Base-by-base conservation (phyloP, 768 basidiomycete species). In the Auricularia heimuer region DNA sequence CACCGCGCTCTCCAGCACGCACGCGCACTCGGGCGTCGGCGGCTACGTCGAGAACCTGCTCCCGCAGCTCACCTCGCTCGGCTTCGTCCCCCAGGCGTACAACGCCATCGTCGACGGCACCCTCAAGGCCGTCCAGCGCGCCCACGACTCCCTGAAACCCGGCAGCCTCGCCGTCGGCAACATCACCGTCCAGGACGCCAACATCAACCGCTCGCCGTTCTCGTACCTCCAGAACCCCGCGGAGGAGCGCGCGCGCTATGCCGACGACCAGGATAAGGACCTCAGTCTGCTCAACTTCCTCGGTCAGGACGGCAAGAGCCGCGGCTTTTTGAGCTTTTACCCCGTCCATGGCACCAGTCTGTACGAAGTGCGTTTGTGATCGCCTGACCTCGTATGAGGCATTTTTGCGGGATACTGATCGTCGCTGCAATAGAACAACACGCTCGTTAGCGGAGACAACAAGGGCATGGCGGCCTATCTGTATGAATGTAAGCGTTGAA, bases 401-500 rank as follows among this genome's bases (percentile, higher is more conserved):
- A 24, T 12, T 33, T 34, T 21, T 37, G 39, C 35, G 54, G 35
- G 10, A 7, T 45, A 1, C 3, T 65, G 58, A 7, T 42, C 18
- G 34, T n/a, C 39, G 54, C 4, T 21, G 34, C 67, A 90, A 29
- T 2, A 29, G 88, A 92, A 92, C 71, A 92, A 90, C 67, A 90
- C 89, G 0, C 77, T 91, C n/a, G 82, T 92, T 36, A 90, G 88
- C 73, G 75, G 81, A 3, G 90, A 92, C 74, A 92, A 92, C 77
- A 92, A 92, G 73, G 90, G 90, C 47, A 90, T 92, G 88, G 89
- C 90, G 3, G 89, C 89, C 7, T 87, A 83, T 73, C 72, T 91
- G 18, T 92, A 89, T 66, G 90, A 92, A 79, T 76, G 29, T 62
- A 51, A 60, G n/a, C 45, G 54, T 62, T 18, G 14, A 14, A 1